phyloP scores from a whole-genome alignment of 1,284 basidiomycete genomes.

The Cerioporus squamosus region DNA sequence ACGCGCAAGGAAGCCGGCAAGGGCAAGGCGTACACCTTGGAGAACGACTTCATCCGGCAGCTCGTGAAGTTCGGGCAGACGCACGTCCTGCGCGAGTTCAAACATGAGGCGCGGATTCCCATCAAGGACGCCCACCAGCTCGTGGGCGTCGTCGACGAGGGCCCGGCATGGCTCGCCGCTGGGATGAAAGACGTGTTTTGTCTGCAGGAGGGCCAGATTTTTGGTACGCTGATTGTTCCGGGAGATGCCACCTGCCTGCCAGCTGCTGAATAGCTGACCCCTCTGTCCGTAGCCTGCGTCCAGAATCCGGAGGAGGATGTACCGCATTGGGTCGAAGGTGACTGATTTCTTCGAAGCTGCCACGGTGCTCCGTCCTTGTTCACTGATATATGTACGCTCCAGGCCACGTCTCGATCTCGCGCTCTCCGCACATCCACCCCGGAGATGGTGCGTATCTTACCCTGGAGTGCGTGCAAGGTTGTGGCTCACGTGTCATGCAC shows the following conservation, averaged over 20 bases:
- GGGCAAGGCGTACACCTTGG: neutral
- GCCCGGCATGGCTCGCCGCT: slow-evolving; percentile 55
- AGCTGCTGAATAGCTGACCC: neutral
- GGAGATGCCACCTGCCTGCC: neutral
- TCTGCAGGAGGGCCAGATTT: slow-evolving; percentile 59
- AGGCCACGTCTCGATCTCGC: slow-evolving; percentile 55
- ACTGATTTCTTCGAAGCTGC: neutral
- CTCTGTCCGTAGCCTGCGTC: slow-evolving; percentile 51
- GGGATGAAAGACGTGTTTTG: slow-evolving; percentile 56
- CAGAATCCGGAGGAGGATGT: slow-evolving; percentile 48
- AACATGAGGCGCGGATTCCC: slow-evolving; percentile 71
- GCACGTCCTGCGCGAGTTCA: slow-evolving; percentile 69
- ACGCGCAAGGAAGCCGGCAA: slow-evolving; percentile 39
- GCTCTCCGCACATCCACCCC: slow-evolving; percentile 71
- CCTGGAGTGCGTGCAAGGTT: neutral
- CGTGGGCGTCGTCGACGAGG: slow-evolving; percentile 82
- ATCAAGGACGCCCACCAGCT: slow-evolving; percentile 67
- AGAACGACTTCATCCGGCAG: slow-evolving; percentile 52
- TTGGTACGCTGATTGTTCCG: slow-evolving; percentile 46
- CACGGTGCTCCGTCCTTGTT: no score
- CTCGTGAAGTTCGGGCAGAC: slow-evolving; percentile 57
- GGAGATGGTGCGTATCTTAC: slow-evolving; percentile 58
- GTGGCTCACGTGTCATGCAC: neutral
- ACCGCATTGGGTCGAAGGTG: slow-evolving; percentile 57
- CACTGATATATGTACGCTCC: neutral